phyloP scores from a whole-genome alignment of 2,329 filamentous ascomycete species.

The Fusarium verticillioides region DNA sequence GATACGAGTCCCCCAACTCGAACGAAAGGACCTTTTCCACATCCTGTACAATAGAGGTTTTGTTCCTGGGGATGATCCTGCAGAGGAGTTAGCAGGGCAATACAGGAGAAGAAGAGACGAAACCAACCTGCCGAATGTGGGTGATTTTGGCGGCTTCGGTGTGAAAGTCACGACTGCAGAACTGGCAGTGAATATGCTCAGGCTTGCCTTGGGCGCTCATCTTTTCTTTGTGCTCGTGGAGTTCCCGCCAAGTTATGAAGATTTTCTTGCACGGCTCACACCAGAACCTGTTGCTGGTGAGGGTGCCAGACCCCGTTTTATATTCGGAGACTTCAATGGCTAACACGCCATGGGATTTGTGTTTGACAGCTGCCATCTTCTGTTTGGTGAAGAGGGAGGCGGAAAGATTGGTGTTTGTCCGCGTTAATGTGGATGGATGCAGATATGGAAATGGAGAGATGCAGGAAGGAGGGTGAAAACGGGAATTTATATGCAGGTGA shows the following conservation, averaged over 20 bases:
- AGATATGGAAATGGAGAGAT: not conserved
- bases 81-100: constrained; percentile 2
- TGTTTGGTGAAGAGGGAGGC: not conserved
- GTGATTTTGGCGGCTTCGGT: constrained; percentile 45
- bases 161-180: constrained; percentile 53
- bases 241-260: constrained; percentile 42
- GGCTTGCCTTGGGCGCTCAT: constrained; percentile 39
- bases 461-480: not conserved
- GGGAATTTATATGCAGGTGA: not conserved
- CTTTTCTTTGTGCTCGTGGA: constrained; percentile 47
- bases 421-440: not conserved
- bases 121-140: constrained; percentile 52
- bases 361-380: not conserved
- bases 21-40: constrained; percentile 50
- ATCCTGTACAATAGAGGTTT: constrained; percentile 60
- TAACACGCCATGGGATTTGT: not conserved
- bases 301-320: constrained; percentile 29
- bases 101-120: not conserved
- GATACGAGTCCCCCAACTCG: constrained; percentile 53
- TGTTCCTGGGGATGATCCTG: constrained; percentile 55
- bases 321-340: not conserved
- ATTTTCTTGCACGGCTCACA: constrained; percentile 47
- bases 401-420: not conserved
- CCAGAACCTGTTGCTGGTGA: constrained; percentile 26
- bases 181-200: constrained; percentile 52